Evolutionary conservation across 495 filamentous ascomycete genomes (phyloP), one percentile per base, ranked within the genome.

Genomic region (Aspergillus bertholletiae): DNA sequence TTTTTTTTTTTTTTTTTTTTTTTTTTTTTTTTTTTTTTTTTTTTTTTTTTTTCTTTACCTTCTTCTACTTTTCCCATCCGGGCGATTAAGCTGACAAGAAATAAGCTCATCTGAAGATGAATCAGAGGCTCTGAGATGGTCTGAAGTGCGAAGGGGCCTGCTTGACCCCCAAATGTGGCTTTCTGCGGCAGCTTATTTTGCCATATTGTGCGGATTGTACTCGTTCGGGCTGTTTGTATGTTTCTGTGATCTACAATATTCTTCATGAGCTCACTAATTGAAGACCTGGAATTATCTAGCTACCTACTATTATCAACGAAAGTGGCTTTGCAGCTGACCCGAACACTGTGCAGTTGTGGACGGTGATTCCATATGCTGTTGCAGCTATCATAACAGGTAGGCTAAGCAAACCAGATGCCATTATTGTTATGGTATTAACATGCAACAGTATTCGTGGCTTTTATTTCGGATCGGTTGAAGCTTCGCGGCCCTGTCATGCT

Each of bases 311-410:
- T 63, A 88, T 97, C 58, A 61, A 74, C 34, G 80, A 84, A 34
- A 80, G 71, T 28, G 90, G 90, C 20, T 95, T 78, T 37, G 73
- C 74, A 20, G 59, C 85, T 65, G 77, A 74, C 20, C 68, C 80
- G 13, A 88, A 89, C 5, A 82, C 78, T 12, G 83, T 89, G 0
- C 91, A 97, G 61, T 78, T 96, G 3, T 82, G 96, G 63, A 85
- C 84, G 7, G 92, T 96, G 0, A 91, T 93, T 40, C 91, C 91
- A 0, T 96, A 97, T 61, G 90, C 86, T 20, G 85, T 78, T 0
- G 93, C 90, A 17, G 85, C 89, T 4, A 54, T 90, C 0, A 58
- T 93, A 4, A 96, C 92, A 86, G 49, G 74, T 80, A 39, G 82
- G 87, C 18, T 90, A 32, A 32, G 30, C 30, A 9, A 32, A 5